Percentiles rank a stretch among this genome's conserved stretches.
Evolutionary conservation across 2,329 filamentous ascomycete species (phyloP).

Genomic region (Penicillium sp.): DNA sequence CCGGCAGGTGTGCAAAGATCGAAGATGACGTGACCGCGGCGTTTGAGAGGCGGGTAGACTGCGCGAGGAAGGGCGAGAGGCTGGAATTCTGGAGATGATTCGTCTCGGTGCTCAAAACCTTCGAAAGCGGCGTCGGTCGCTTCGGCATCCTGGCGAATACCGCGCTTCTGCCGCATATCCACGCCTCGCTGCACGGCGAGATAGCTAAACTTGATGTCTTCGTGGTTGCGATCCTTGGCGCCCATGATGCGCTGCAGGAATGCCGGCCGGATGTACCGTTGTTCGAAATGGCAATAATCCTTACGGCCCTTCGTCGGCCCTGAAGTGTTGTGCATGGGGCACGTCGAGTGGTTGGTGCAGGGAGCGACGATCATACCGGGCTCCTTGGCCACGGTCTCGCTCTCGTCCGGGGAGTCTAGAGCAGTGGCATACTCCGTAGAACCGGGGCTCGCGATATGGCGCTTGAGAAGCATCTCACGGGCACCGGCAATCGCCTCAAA

Average conservation of each 20-base stretch:
- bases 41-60: conserved; percentile 79
- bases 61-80: conserved; percentile 73
- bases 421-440: conserved; percentile 44
- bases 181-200: conserved; percentile 78
- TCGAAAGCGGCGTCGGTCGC: conserved; percentile 67
- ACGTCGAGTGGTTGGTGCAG: conserved; percentile 84
- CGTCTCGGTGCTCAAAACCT: conserved; percentile 61
- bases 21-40: conserved; percentile 80
- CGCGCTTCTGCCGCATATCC: conserved; percentile 49
- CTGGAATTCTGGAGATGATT: conserved; percentile 33
- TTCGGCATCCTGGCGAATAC: conserved; percentile 52
- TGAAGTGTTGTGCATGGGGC: conserved; percentile 79
- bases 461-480: conserved; percentile 72
- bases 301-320: conserved; percentile 72
- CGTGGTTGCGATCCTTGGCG: conserved; percentile 70
- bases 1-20: conserved; percentile 88
- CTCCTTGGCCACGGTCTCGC: conserved; percentile 47
- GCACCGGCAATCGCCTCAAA: conserved; percentile 90
- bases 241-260: conserved; percentile 78
- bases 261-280: conserved; percentile 79
- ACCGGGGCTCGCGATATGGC: conserved; percentile 65
- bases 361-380: conserved; percentile 61
- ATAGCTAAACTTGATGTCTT: conserved; percentile 89
- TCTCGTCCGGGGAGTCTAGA: conserved; percentile 29
- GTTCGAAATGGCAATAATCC: conserved; percentile 87